Conservation (phyloP, 176 grass and related monocot species). For the Rhynchospora breviuscula region DNA sequence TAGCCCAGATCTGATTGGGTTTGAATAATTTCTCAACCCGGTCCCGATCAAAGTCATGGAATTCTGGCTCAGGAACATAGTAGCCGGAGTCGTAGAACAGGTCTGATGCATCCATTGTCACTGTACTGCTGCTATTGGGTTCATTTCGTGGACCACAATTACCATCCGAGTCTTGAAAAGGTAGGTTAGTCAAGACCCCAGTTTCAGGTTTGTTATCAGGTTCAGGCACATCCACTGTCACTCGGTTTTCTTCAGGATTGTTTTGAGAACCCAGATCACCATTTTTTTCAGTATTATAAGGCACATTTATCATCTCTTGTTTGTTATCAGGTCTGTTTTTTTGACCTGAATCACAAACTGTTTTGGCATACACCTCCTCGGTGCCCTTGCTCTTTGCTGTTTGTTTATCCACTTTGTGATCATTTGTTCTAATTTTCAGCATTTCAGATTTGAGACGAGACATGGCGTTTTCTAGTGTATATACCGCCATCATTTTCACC, state of each 20-base stretch:
- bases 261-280: neutral
- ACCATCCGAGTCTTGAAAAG: neutral
- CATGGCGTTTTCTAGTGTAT: neutral
- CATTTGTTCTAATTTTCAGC: neutral
- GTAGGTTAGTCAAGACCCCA: neutral
- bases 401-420: neutral
- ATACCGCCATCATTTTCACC: constrained; percentile 11
- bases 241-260: neutral
- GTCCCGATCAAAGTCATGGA: constrained; percentile 89
- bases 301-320: neutral
- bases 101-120: neutral
- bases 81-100: constrained; percentile 16
- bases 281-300: too few relatives aligned
- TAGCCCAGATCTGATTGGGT: constrained; percentile 73
- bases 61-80: constrained; percentile 74
- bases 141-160: neutral
- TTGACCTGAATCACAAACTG: neutral
- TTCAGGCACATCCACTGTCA: neutral
- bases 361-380: neutral
- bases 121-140: neutral
- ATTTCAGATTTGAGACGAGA: neutral
- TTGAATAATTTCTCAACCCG: constrained; percentile 69
- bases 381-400: neutral
- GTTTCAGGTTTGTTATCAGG: neutral
- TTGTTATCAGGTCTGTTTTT: neutral